These are phyloP conservation scores for Neonectria coccinea DNA, from an alignment of 2,329 filamentous ascomycete genomes.

Conservation along the genomic window DNA sequence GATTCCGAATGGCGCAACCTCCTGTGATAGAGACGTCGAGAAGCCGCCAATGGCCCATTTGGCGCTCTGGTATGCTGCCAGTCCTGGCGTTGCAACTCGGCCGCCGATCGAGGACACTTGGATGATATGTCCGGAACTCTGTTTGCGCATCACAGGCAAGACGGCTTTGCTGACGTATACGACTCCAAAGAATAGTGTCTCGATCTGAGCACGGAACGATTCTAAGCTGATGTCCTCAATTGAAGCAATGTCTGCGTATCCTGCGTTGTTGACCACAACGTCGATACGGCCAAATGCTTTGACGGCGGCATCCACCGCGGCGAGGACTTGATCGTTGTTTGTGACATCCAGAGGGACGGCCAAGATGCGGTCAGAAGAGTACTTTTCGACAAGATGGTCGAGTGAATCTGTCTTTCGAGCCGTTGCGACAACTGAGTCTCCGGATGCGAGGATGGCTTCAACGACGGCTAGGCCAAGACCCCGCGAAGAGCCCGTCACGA, in stretches of 20 bases:
- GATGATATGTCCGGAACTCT: slow-evolving; percentile 50
- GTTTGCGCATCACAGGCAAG: slow-evolving; percentile 49
- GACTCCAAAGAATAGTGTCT: slow-evolving; percentile 70
- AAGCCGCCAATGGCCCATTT: slow-evolving; percentile 55
- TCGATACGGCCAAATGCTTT: slow-evolving; percentile 28
- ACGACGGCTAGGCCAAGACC: slow-evolving; percentile 60
- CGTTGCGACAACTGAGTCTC: slow-evolving; percentile 60
- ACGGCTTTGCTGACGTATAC: slow-evolving; percentile 61
- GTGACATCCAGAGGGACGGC: slow-evolving; percentile 63
- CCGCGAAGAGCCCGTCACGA: slow-evolving; percentile 61
- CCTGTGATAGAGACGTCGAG: slow-evolving; percentile 50
- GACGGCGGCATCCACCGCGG: slow-evolving; percentile 9
- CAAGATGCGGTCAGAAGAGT: slow-evolving; percentile 58
- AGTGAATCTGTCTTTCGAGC: slow-evolving; percentile 54
- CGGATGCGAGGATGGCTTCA: slow-evolving; percentile 51
- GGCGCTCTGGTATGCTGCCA: slow-evolving; percentile 52
- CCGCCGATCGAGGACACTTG: slow-evolving; percentile 55
- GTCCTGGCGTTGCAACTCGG: slow-evolving; percentile 46
- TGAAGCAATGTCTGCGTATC: slow-evolving; percentile 64
- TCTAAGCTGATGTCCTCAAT: slow-evolving; percentile 64
- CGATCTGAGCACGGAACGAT: slow-evolving; percentile 64
- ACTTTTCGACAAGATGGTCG: slow-evolving; percentile 50
- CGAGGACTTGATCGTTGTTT: slow-evolving; percentile 26
- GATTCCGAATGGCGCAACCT: slow-evolving; percentile 52
- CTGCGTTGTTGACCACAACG: slow-evolving; percentile 44